Evolutionary conservation across 2,329 filamentous ascomycete species (phyloP).

Genomic region (Aspergillus puulaauensis): DNA sequence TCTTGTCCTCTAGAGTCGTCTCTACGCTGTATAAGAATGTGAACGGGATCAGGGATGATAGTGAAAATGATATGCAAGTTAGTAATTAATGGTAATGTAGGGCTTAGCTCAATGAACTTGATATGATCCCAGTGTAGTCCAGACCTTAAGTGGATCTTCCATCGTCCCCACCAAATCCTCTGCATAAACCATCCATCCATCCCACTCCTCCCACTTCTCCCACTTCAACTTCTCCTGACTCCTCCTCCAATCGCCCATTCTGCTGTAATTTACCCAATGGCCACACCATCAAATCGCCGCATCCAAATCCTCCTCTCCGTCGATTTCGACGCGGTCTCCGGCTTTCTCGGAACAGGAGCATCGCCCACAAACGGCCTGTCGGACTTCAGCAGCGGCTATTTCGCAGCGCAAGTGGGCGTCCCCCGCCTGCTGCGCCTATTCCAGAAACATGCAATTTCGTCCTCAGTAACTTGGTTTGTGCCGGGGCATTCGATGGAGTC

Average conservation of each 20-base stretch:
- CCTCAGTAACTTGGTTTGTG: conserved; percentile 60
- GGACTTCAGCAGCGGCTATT: conserved; percentile 56
- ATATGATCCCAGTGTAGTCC: no score
- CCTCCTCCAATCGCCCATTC: background rate
- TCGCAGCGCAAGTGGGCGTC: conserved; percentile 58
- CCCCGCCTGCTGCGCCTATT: conserved; percentile 56
- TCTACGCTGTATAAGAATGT: no score
- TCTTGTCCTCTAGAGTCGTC: no score
- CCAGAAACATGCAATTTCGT: conserved; percentile 50
- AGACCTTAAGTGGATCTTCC: no score
- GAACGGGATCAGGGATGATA: no score
- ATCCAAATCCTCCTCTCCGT: conserved; percentile 37
- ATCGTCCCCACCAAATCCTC: background rate
- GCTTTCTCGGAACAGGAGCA: conserved; percentile 57
- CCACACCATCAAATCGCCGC: conserved; percentile 10
- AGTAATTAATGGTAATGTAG: no score
- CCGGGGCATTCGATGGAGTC: conserved; percentile 60
- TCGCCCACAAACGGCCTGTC: conserved; percentile 53
- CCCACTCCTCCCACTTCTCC: background rate
- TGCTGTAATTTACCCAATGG: background rate
- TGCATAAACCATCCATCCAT: background rate
- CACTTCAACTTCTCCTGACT: background rate
- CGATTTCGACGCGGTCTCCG: conserved; percentile 61
- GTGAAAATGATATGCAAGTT: no score
- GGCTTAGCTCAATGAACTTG: no score